These are phyloP conservation scores for Pisolithus marmoratus DNA, from an alignment of 768 basidiomycete genomes.

Conservation along the genomic window DNA sequence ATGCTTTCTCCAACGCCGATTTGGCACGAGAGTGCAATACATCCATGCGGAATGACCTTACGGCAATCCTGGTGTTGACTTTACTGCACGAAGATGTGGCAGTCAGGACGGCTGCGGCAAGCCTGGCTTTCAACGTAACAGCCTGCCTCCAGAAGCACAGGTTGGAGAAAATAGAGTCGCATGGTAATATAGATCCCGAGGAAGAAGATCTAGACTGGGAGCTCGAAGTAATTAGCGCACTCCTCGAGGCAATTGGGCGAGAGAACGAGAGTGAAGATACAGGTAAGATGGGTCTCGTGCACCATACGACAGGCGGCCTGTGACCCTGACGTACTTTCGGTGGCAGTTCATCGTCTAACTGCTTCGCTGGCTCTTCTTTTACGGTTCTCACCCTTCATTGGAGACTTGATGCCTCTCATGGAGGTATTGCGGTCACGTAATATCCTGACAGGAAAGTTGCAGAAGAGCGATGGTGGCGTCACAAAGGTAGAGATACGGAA, in stretches of 20 bases:
- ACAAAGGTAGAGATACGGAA: slow-evolving; percentile 61
- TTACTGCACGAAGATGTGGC: slow-evolving; percentile 62
- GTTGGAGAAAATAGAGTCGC: slow-evolving; percentile 36
- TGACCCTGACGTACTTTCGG: background rate
- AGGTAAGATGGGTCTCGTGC: slow-evolving; percentile 43
- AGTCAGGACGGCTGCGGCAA: slow-evolving; percentile 77
- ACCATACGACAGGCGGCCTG: background rate
- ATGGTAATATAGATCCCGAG: slow-evolving; percentile 32
- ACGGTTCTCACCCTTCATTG: slow-evolving; percentile 67
- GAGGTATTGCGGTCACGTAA: slow-evolving; percentile 63
- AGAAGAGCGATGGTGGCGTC: slow-evolving; percentile 42
- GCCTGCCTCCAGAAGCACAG: slow-evolving; percentile 59
- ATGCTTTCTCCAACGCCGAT: slow-evolving; percentile 48
- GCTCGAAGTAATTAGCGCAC: slow-evolving; percentile 73
- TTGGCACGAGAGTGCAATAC: slow-evolving; percentile 38
- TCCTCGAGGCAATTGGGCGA: slow-evolving; percentile 71
- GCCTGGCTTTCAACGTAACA: slow-evolving; percentile 72
- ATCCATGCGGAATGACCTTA: slow-evolving; percentile 32
- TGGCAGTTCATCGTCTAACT: slow-evolving; percentile 70
- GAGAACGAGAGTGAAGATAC: slow-evolving; percentile 77
- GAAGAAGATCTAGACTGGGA: slow-evolving; percentile 81
- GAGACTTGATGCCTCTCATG: slow-evolving; percentile 51
- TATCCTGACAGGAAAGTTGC: slow-evolving; percentile 54
- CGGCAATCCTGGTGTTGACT: slow-evolving; percentile 55
- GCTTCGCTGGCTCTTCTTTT: slow-evolving; percentile 75